phyloP scores from a whole-genome alignment of 2,329 filamentous ascomycete genomes.

The Penicillium concentricum region DNA sequence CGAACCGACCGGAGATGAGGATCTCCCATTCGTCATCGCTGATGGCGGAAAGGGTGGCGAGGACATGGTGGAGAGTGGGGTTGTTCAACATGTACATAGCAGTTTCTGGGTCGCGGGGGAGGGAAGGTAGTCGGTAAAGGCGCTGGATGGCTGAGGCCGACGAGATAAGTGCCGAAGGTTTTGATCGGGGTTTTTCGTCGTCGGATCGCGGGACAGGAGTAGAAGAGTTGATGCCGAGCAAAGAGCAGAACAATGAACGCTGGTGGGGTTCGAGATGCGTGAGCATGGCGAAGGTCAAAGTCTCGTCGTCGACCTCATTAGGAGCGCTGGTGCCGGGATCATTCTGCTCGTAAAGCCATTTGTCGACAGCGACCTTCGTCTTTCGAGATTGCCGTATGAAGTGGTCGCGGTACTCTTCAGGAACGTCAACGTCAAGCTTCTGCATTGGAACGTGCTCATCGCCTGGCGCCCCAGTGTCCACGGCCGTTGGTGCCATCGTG shows the following conservation, averaged over 20 bases:
- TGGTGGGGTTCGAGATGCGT: constrained; percentile 78
- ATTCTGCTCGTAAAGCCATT: constrained; percentile 80
- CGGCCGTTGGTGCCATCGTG: constrained; percentile 61
- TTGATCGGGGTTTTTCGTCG: constrained; percentile 65
- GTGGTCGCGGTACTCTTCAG: constrained; percentile 88
- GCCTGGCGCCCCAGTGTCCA: constrained; percentile 56
- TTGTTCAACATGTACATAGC: constrained; percentile 85
- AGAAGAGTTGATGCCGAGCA: constrained; percentile 62
- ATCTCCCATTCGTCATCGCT: constrained; percentile 96
- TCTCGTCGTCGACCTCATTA: constrained; percentile 91
- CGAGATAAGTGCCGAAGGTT: constrained; percentile 72
- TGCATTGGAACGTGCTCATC: constrained; percentile 60
- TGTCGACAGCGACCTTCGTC: constrained; percentile 85
- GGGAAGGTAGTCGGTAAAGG: constrained; percentile 70
- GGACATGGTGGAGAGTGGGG: constrained; percentile 75
- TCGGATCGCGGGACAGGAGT: constrained; percentile 58
- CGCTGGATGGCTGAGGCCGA: constrained; percentile 78
- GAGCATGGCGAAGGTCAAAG: constrained; percentile 86
- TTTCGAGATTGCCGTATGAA: constrained; percentile 91
- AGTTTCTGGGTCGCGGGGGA: constrained; percentile 80
- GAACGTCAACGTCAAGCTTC: constrained; percentile 90
- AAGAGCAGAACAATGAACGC: constrained; percentile 76
- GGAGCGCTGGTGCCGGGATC: constrained; percentile 72
- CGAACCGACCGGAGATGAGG: constrained; percentile 86
- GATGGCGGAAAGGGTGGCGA: constrained; percentile 83